These are phyloP conservation scores for Chamaecrista fasciculata DNA, from an alignment of 306 rosid species.

Conservation along the genomic window DNA sequence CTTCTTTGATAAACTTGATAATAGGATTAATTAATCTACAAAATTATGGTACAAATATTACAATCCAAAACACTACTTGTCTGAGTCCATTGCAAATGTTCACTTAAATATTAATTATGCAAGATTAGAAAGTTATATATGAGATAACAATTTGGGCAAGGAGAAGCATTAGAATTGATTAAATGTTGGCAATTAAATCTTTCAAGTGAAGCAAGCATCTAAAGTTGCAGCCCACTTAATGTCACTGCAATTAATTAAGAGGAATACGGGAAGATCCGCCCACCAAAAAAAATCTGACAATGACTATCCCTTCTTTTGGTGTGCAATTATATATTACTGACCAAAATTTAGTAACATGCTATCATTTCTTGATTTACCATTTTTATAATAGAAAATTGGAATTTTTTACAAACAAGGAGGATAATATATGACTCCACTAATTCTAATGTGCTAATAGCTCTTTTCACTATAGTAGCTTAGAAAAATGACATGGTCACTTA, in stretches of 20 bases:
- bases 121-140: neutral
- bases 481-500: slow-evolving; percentile 24
- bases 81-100: neutral
- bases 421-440: slow-evolving; percentile 3
- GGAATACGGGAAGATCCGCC: neutral
- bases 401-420: neutral
- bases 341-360: slow-evolving; percentile 9
- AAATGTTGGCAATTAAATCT: neutral
- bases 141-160: neutral
- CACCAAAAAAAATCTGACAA: neutral
- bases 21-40: neutral
- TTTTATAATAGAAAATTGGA: neutral
- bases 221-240: neutral
- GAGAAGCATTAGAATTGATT: neutral
- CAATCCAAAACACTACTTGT: neutral
- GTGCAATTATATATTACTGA: neutral
- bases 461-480: neutral
- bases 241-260: neutral
- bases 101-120: neutral
- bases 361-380: slow-evolving; percentile 13
- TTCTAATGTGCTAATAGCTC: neutral
- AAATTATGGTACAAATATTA: neutral
- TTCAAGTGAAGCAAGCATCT: neutral
- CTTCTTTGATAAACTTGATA: neutral
- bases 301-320: neutral